Base-by-base conservation (phyloP, 169 alveolate species). In the Neospora caninum region DNA sequence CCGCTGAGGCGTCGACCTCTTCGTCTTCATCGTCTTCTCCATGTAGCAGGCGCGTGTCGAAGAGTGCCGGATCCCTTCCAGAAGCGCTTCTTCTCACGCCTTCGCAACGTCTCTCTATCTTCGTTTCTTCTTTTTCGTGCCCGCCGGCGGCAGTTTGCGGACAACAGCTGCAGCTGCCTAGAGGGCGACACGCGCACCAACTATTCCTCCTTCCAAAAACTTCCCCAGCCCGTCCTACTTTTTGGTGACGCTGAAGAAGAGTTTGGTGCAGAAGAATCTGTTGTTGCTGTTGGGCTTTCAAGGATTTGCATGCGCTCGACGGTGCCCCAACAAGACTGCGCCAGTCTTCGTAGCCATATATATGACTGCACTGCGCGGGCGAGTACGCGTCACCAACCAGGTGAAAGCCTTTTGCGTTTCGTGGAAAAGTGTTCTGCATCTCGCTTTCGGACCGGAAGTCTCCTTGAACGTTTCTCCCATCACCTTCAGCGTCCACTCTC, bases 81-180 rank as follows among this genome's bases (percentile, higher is more conserved):
- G 42, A 36, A 36, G 27, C 2, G 42, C 25, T 43, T 34, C 49
- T 73, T 13, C 43, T 1, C 34, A 64, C 73, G 31, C 73, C 73
- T 7, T 64, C 73, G 25, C 34, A 16, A 64, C 20, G 34, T 64
- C 73, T 27, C 31, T 13, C 58, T 49, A 49, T 49, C 73, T 64
- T 29, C 0, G n/a, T 7, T 27, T 64, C 73, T 13, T 20, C 86
- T 78, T 78, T 16, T 78, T n/a, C 86, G 27, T 0, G 39, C 22
- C 42, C 43, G 29, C 29, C 49, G 20, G 83, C 83, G 36, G 86
- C 0, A 38, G 39, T 42, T 18, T 67, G 53, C 18, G 39, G 69
- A 41, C 89, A 41, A 29, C 89, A 41, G 64, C 64, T 82, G 64
- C 89, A 41, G 89, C 89, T 82, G 89, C 89, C 67, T 22, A 82